phyloP scores from a whole-genome alignment of 331 rosid genomes.

The Saraca asoca region DNA sequence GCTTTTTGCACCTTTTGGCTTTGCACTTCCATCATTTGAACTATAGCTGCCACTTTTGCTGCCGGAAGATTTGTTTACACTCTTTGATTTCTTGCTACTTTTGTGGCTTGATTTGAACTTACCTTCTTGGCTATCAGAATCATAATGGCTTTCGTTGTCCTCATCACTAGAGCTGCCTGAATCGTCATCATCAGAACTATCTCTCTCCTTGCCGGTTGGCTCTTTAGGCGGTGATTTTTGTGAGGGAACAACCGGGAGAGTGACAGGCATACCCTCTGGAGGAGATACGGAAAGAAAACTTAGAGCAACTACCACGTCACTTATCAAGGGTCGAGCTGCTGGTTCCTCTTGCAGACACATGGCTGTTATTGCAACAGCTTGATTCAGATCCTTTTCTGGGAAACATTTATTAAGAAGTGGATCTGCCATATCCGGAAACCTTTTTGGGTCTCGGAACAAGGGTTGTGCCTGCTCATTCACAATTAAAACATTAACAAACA shows the following conservation, averaged over 20 bases:
- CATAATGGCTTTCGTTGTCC: conserved; percentile 37
- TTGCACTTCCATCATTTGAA: conserved; percentile 32
- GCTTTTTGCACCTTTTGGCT: conserved; percentile 4
- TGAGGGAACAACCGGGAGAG: conserved; percentile 28
- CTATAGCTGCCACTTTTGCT: conserved; percentile 28
- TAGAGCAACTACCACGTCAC: conserved; percentile 75
- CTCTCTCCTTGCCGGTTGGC: conserved; percentile 6
- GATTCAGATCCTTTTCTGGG: conserved; percentile 85
- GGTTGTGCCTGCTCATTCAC: conserved; percentile 73
- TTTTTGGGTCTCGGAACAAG: conserved; percentile 70
- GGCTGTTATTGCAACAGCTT: conserved; percentile 87
- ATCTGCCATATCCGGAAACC: conserved; percentile 75
- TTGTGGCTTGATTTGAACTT: conserved; percentile 42
- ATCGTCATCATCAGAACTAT: conserved; percentile 1
- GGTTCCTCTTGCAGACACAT: conserved; percentile 96
- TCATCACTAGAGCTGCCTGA: background rate
- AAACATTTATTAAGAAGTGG: conserved; percentile 51
- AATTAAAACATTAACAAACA: conserved; percentile 1
- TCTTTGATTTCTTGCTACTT: conserved; percentile 38
- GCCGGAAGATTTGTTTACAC: conserved; percentile 9
- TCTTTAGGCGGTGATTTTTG: too few species aligned
- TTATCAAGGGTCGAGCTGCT: conserved; percentile 80
- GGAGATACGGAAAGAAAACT: conserved; percentile 67
- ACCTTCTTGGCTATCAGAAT: conserved; percentile 36
- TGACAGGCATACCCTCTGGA: conserved; percentile 27